phyloP scores from a whole-genome alignment of 495 filamentous ascomycete species.

The Aspergillus hancockii region DNA sequence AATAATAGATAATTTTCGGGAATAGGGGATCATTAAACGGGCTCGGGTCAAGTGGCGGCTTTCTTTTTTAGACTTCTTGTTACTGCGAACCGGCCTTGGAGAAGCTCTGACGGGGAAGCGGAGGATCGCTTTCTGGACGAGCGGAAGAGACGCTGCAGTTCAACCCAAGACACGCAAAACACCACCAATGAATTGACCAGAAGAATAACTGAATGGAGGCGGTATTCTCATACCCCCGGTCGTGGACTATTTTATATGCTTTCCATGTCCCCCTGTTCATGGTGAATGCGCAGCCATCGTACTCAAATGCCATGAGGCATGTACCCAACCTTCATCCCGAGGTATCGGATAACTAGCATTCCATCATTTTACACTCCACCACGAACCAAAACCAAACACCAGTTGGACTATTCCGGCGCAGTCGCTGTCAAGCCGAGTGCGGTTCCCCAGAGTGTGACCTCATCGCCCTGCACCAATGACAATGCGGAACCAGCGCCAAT shows the following conservation, averaged over 20 bases:
- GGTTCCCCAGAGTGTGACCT: slow-evolving; percentile 9
- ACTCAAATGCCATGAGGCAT: not conserved
- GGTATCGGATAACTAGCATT: not conserved
- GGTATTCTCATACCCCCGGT: not conserved
- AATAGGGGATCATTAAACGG: slow-evolving; percentile 25
- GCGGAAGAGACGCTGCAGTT: slow-evolving; percentile 35
- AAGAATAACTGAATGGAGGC: not conserved
- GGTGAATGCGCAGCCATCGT: not conserved
- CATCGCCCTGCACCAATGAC: slow-evolving; percentile 7
- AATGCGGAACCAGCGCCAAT: not conserved
- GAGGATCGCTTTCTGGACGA: slow-evolving; percentile 44
- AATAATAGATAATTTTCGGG: slow-evolving; percentile 19
- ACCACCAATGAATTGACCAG: not conserved
- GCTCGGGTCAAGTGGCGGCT: slow-evolving; percentile 35
- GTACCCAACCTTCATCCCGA: not conserved
- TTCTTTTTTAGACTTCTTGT: slow-evolving; percentile 12
- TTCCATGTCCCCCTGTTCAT: not conserved
- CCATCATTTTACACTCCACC: not conserved
- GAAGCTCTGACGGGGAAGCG: slow-evolving; percentile 43
- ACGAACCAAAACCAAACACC: not conserved
- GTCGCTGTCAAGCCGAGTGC: not conserved
- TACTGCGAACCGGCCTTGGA: slow-evolving; percentile 27
- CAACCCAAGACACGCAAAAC: not conserved
- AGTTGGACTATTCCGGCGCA: not conserved
- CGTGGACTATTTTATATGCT: not conserved